Percentiles rank a stretch among this genome's conserved stretches.
Conservation (phyloP, 108 stramenopile species). For the Discostella stelligeroides region DNA sequence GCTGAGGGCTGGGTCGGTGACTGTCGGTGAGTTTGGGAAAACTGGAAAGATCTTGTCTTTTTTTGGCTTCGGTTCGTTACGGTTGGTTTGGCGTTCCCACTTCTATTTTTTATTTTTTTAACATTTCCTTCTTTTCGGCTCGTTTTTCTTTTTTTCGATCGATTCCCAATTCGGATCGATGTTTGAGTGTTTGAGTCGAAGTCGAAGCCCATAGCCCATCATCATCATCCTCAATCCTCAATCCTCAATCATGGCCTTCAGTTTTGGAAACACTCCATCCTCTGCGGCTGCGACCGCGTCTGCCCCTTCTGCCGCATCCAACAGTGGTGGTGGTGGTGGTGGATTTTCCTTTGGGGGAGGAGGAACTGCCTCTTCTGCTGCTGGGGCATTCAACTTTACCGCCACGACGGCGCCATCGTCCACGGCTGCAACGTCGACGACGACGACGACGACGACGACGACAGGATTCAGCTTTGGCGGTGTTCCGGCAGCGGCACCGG, state of each 20-base stretch:
- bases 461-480: slow-evolving; percentile 32
- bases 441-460: slow-evolving; percentile 26
- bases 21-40: too few relatives aligned
- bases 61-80: too few relatives aligned
- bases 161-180: too few relatives aligned
- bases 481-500: slow-evolving; percentile 18
- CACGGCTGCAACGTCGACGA: not conserved
- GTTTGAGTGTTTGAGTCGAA: too few relatives aligned
- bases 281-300: not conserved
- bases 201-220: too few relatives aligned
- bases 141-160: too few relatives aligned
- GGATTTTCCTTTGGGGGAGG: slow-evolving; percentile 17
- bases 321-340: slow-evolving; percentile 2
- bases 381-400: not conserved
- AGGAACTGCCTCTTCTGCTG: slow-evolving; percentile 14
- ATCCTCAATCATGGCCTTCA: slow-evolving; percentile 9
- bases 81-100: too few relatives aligned
- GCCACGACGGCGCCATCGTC: slow-evolving; percentile 3
- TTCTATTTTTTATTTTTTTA: too few relatives aligned
- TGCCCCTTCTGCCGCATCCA: not conserved
- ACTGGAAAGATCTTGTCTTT: too few relatives aligned
- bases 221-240: too few relatives aligned
- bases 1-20: too few relatives aligned
- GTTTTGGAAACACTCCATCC: not conserved
- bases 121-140: too few relatives aligned